Percentiles rank a stretch among this genome's conserved stretches.
Evolutionary conservation across 192 early-diverging fungal genomes (phyloP).

Genomic region (Backusella psychrophila): DNA sequence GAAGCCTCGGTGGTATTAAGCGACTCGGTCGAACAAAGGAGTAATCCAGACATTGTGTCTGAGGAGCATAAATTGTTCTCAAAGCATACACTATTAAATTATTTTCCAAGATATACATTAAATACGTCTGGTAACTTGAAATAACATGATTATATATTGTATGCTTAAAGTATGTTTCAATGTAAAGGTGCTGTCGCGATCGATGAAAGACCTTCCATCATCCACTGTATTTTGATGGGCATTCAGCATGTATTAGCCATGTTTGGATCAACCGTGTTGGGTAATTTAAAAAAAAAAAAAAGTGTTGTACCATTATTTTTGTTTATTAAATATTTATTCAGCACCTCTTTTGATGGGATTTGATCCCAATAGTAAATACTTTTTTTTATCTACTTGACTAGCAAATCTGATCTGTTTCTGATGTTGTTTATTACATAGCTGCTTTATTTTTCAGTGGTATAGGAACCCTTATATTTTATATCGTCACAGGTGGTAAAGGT

Average conservation of each 20-base stretch:
- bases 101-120: constrained; percentile 13
- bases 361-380: constrained; percentile 34
- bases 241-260: constrained; percentile 54
- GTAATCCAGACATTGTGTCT: not conserved
- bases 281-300: constrained; percentile 2
- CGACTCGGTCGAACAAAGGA: not conserved
- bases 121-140: not conserved
- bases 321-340: constrained; percentile 7
- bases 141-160: not conserved
- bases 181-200: constrained; percentile 25
- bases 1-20: not conserved
- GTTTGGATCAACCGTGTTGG: constrained; percentile 56
- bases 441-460: constrained; percentile 51
- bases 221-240: constrained; percentile 39
- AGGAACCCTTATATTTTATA: constrained; percentile 50
- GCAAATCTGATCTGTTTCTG: not conserved
- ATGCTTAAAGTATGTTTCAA: not conserved
- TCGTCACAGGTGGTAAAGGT: constrained; percentile 45
- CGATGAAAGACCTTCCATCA: constrained; percentile 36
- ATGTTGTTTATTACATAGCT: constrained; percentile 15
- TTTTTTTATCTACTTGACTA: not conserved
- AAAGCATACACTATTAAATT: not conserved
- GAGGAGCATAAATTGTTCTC: not conserved
- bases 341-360: constrained; percentile 43
- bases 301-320: not conserved